Percentiles rank a stretch among this genome's conserved stretches.
Conservation (phyloP, 768 basidiomycete genomes). For the Hygrophoropsis aurantiaca region DNA sequence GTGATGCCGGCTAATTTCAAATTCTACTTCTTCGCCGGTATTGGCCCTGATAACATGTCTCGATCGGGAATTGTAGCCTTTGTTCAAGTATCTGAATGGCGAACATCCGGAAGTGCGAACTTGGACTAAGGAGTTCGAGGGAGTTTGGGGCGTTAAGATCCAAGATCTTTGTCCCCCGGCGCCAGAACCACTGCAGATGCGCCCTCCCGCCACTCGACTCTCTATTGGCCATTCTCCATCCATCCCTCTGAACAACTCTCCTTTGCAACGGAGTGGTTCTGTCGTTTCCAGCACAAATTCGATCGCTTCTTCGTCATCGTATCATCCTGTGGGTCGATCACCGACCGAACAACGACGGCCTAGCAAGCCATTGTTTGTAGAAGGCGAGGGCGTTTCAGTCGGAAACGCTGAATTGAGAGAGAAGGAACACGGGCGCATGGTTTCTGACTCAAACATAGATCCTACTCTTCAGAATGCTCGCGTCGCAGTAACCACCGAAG, state of each 20-base stretch:
- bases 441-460: constrained; percentile 29
- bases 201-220: constrained; percentile 33
- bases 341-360: constrained; percentile 33
- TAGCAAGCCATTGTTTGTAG: constrained; percentile 6
- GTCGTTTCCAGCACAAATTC: background rate
- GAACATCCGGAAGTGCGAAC: constrained; percentile 54
- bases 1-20: background rate
- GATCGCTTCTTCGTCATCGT: constrained; percentile 24
- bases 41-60: constrained; percentile 7
- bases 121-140: constrained; percentile 66
- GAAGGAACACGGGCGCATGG: constrained; percentile 19
- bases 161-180: constrained; percentile 40
- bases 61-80: constrained; percentile 42
- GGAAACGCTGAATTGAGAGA: constrained; percentile 22
- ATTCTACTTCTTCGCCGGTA: constrained; percentile 48
- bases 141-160: constrained; percentile 62
- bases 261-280: background rate
- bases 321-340: constrained; percentile 31
- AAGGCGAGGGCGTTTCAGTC: constrained; percentile 14
- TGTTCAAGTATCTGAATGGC: constrained; percentile 62
- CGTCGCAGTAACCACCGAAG: constrained; percentile 13
- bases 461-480: constrained; percentile 29
- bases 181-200: constrained; percentile 15
- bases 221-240: background rate
- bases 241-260: background rate